Conservation (phyloP, 306 rosid genomes). For the Oxytropis ochrocephala region DNA sequence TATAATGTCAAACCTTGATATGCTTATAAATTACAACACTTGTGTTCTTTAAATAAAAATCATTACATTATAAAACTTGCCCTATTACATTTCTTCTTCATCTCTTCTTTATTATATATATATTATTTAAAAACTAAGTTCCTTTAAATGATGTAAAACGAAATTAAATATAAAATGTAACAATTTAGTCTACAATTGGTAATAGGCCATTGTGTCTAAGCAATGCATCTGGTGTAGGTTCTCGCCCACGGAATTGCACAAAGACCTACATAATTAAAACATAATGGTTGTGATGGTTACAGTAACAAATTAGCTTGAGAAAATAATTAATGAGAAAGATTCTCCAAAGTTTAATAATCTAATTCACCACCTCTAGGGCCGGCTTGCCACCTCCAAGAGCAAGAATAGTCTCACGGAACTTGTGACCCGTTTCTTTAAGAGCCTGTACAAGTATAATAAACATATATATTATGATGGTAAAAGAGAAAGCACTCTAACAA, state of each 20-base stretch:
- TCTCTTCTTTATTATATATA: too few relatives aligned
- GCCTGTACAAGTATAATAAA: constrained; percentile 44
- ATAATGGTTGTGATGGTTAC: too few relatives aligned
- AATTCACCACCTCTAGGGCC: constrained; percentile 60
- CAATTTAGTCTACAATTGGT: neutral
- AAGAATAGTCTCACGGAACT: constrained; percentile 87
- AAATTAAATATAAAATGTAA: neutral
- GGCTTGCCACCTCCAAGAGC: constrained; percentile 98
- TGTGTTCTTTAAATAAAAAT: too few relatives aligned
- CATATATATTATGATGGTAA: neutral
- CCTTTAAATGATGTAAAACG: neutral
- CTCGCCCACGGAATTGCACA: constrained; percentile 84
- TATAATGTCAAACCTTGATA: too few relatives aligned
- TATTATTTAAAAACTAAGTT: neutral
- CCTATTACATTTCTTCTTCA: too few relatives aligned
- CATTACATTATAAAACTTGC: too few relatives aligned
- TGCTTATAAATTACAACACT: too few relatives aligned
- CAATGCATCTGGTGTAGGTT: constrained; percentile 91
- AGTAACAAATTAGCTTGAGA: too few relatives aligned
- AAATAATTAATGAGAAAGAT: neutral
- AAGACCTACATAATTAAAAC: constrained; percentile 65
- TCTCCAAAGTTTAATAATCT: neutral
- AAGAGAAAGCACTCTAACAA: too few relatives aligned
- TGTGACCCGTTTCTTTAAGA: constrained; percentile 75
- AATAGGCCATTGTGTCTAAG: constrained; percentile 94